Conservation (phyloP, 805 yeast genomes). For the Torulaspora gathmanii region DNA sequence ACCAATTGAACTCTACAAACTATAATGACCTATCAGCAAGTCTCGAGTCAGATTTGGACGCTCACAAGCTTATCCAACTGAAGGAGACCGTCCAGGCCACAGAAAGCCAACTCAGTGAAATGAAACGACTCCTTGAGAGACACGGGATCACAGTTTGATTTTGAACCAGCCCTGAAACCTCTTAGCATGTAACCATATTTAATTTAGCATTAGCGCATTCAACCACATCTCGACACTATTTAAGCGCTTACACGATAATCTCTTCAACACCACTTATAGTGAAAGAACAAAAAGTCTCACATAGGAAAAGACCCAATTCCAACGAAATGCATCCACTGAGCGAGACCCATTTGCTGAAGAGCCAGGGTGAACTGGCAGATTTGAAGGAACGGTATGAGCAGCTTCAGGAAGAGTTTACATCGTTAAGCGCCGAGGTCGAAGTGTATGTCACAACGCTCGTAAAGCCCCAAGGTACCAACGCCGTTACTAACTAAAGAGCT, state of each 20-base stretch:
- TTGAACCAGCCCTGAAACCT: neutral
- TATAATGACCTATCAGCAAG: neutral
- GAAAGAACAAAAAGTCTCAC: neutral
- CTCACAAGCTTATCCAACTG: constrained; percentile 24
- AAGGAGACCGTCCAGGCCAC: constrained; percentile 29
- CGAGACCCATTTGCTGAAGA: constrained; percentile 3
- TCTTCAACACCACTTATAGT: neutral
- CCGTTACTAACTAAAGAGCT: neutral
- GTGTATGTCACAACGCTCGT: constrained; percentile 11
- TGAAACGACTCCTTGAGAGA: constrained; percentile 19
- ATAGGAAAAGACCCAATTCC: neutral
- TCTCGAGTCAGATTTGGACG: constrained; percentile 5
- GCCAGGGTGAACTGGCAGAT: constrained; percentile 5
- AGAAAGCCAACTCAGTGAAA: constrained; percentile 25
- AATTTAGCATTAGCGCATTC: neutral
- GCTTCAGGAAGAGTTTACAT: constrained; percentile 8
- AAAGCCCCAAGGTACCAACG: neutral
- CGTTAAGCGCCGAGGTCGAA: constrained; percentile 9
- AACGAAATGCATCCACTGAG: neutral
- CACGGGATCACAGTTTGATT: constrained; percentile 1
- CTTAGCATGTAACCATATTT: neutral
- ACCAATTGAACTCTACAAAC: neutral
- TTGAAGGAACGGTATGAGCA: constrained; percentile 2
- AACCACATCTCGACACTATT: neutral
- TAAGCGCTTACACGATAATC: neutral